A percentile compares a stretch with the other conserved stretches of the same genome.
phyloP scores from a whole-genome alignment of 139 green algal species.

The Penium margaritaceum region DNA sequence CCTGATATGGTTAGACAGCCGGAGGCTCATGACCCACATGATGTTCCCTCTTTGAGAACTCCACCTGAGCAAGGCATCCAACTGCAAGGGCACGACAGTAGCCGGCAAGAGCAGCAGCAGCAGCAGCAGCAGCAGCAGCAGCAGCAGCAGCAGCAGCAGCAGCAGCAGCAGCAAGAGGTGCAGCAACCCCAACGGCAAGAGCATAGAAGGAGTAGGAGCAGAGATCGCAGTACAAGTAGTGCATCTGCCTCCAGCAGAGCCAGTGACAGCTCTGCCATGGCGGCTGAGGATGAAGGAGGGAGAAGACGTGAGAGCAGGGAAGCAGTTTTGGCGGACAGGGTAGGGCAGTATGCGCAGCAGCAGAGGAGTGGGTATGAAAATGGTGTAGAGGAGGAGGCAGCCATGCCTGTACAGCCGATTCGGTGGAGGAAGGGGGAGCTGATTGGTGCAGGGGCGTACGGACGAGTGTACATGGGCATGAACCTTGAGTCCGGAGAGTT shows the following conservation, averaged over 20 bases:
- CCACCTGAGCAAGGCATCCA: no score
- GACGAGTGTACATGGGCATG: conserved; percentile 76
- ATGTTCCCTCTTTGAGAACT: no score
- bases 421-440: conserved; percentile 76
- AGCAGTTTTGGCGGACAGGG: no score
- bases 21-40: no score
- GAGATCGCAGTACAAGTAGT: neutral
- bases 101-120: neutral
- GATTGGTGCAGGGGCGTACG: conserved; percentile 85
- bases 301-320: no score
- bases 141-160: neutral
- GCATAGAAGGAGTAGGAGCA: no score
- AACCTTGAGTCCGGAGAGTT: conserved; percentile 83
- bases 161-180: neutral
- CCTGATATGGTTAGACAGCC: no score
- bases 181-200: no score
- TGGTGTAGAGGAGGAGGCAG: no score
- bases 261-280: neutral
- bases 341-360: no score
- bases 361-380: conserved; percentile 5
- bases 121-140: neutral
- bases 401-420: conserved; percentile 13
- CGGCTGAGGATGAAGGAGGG: neutral
- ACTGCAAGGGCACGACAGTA: no score
- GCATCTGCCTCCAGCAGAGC: neutral